Conservation (phyloP, 2,329 filamentous ascomycete genomes). For the Epichloe sibirici region DNA sequence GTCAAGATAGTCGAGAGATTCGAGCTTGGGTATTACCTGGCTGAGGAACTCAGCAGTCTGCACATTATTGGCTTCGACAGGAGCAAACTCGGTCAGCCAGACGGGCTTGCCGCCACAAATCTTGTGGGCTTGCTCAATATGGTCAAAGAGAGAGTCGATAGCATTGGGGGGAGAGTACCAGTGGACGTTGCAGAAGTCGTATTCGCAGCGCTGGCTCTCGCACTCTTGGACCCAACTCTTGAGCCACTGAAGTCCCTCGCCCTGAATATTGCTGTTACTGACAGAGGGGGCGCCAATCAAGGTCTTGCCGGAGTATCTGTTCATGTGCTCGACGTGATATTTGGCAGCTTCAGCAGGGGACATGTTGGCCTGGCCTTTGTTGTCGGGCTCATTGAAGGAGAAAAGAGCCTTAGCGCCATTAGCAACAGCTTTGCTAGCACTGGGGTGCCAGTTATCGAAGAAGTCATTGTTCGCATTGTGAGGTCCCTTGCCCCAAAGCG, state of each 20-base stretch:
- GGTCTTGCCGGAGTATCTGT: conserved; percentile 39
- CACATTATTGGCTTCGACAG: conserved; percentile 28
- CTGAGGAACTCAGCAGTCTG: conserved; percentile 36
- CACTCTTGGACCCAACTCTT: neutral
- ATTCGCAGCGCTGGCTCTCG: conserved; percentile 27
- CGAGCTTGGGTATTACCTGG: conserved; percentile 34
- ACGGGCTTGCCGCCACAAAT: conserved; percentile 38
- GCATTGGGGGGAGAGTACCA: conserved; percentile 46
- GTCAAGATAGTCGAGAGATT: conserved; percentile 37
- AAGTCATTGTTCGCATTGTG: conserved; percentile 8
- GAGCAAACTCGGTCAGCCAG: conserved; percentile 55
- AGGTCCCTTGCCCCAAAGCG: conserved; percentile 43
- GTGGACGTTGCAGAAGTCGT: conserved; percentile 51
- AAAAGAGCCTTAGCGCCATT: conserved; percentile 45
- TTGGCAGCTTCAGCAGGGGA: conserved; percentile 37
- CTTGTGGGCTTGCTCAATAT: conserved; percentile 35
- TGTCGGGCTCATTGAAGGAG: conserved; percentile 63
- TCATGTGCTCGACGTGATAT: conserved; percentile 41
- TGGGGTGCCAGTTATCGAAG: conserved; percentile 38
- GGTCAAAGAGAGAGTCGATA: conserved; percentile 38
- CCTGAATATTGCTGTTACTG: conserved; percentile 41
- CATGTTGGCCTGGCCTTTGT: conserved; percentile 45
- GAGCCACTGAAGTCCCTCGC: conserved; percentile 38
- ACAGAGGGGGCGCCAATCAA: conserved; percentile 47
- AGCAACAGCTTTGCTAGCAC: conserved; percentile 38